Evolutionary conservation across 768 basidiomycete genomes (phyloP).

Genomic region (Xerocomellus intermedius): DNA sequence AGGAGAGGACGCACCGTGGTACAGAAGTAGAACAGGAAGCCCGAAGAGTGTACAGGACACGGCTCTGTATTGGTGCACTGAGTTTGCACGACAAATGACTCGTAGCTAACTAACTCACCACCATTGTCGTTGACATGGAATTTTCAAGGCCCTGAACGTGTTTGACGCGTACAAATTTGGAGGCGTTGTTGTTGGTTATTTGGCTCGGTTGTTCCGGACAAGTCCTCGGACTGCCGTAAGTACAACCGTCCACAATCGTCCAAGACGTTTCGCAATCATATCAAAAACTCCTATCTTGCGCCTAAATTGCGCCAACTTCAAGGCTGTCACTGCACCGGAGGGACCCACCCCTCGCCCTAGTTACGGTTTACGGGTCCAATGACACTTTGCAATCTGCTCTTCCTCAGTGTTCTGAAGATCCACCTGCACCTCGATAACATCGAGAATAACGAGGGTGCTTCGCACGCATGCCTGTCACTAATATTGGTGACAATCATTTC

Average conservation of each 20-base stretch:
- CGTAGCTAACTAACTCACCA: conserved; percentile 17
- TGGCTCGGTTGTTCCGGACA: neutral
- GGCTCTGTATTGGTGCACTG: conserved; percentile 15
- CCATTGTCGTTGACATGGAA: conserved; percentile 23
- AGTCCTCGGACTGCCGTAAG: no score
- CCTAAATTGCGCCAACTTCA: no score
- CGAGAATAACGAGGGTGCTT: no score
- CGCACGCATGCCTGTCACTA: neutral
- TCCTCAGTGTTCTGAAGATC: no score
- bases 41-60: conserved; percentile 18
- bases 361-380: no score
- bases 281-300: no score
- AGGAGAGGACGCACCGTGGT: conserved; percentile 8
- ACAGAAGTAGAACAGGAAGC: conserved; percentile 15
- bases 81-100: neutral
- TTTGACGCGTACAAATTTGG: conserved; percentile 20
- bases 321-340: no score
- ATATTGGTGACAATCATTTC: neutral
- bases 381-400: no score
- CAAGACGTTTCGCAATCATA: no score
- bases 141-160: neutral
- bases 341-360: no score
- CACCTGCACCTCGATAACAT: no score
- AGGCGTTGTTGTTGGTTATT: conserved; percentile 22
- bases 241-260: no score